Conservation (phyloP, 2,329 filamentous ascomycete species). For the Verticillium isaacii region DNA sequence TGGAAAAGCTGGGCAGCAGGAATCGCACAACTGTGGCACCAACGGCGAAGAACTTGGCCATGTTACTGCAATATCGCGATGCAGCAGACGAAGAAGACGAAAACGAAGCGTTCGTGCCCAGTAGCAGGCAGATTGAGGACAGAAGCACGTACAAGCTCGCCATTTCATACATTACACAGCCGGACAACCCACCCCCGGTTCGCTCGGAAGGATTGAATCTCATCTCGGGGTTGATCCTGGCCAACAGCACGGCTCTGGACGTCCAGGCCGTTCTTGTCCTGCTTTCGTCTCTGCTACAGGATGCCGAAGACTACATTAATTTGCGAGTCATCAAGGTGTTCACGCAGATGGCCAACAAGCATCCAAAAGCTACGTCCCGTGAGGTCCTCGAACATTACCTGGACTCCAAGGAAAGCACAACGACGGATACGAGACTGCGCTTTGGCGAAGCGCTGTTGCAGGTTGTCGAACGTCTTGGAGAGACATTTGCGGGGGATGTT, state of each 20-base stretch:
- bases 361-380: slow-evolving; percentile 56
- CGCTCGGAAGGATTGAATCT: slow-evolving; percentile 60
- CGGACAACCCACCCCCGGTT: slow-evolving; percentile 62
- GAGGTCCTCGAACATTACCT: slow-evolving; percentile 65
- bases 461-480: slow-evolving; percentile 56
- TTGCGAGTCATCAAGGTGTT: slow-evolving; percentile 63
- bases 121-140: slow-evolving; percentile 50
- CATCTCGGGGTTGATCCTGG: slow-evolving; percentile 50
- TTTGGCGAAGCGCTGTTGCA: slow-evolving; percentile 65
- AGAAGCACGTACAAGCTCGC: slow-evolving; percentile 58
- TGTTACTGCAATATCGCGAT: slow-evolving; percentile 52
- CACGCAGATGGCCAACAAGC: slow-evolving; percentile 53
- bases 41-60: slow-evolving; percentile 51
- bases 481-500: slow-evolving; percentile 48
- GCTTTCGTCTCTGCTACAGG: slow-evolving; percentile 58
- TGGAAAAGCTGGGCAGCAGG: slow-evolving; percentile 36
- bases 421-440: slow-evolving; percentile 60
- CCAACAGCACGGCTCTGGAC: slow-evolving; percentile 56
- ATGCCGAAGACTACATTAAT: slow-evolving; percentile 68
- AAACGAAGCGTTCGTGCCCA: slow-evolving; percentile 30
- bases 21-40: slow-evolving; percentile 37
- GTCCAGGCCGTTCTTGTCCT: slow-evolving; percentile 61
- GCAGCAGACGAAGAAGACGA: slow-evolving; percentile 41
- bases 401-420: slow-evolving; percentile 53
- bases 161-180: slow-evolving; percentile 57